phyloP scores from a whole-genome alignment of 2,329 filamentous ascomycete genomes.

The Penicillium sp. region DNA sequence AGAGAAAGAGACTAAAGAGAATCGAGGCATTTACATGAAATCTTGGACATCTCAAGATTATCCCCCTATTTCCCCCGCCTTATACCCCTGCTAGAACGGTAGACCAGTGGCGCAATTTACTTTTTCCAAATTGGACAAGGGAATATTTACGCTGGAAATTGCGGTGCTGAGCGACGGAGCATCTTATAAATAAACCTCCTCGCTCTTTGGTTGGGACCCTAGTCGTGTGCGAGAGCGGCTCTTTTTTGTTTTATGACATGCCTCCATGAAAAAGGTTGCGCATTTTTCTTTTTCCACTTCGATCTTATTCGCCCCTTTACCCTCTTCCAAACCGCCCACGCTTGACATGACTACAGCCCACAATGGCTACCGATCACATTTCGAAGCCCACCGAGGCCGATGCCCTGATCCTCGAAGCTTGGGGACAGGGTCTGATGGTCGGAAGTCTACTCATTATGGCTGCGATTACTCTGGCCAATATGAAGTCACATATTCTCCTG shows the following conservation, averaged over 20 bases:
- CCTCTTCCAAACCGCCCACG: not conserved
- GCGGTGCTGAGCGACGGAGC: not conserved
- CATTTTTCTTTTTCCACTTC: not conserved
- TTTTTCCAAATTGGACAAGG: not conserved
- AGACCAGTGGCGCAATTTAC: not conserved
- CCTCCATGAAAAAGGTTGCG: not conserved
- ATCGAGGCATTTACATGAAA: too few species aligned
- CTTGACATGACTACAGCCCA: slow-evolving; percentile 8
- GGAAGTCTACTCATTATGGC: slow-evolving; percentile 51
- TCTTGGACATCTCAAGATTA: too few species aligned
- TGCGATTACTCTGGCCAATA: slow-evolving; percentile 50
- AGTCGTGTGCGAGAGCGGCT: slow-evolving; percentile 1
- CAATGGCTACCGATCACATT: slow-evolving; percentile 14
- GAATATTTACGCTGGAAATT: not conserved
- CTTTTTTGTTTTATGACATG: not conserved
- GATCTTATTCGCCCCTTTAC: not conserved
- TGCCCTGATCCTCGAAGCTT: slow-evolving; percentile 45
- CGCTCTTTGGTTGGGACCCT: not conserved
- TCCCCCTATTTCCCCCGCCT: not conserved
- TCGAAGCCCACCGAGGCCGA: slow-evolving; percentile 29
- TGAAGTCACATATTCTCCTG: slow-evolving; percentile 48
- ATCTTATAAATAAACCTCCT: not conserved
- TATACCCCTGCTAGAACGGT: not conserved
- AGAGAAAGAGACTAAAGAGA: too few species aligned
- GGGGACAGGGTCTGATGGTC: slow-evolving; percentile 51